Conservation (phyloP, 176 grass and related monocot species). For the Phoenix dactylifera region DNA sequence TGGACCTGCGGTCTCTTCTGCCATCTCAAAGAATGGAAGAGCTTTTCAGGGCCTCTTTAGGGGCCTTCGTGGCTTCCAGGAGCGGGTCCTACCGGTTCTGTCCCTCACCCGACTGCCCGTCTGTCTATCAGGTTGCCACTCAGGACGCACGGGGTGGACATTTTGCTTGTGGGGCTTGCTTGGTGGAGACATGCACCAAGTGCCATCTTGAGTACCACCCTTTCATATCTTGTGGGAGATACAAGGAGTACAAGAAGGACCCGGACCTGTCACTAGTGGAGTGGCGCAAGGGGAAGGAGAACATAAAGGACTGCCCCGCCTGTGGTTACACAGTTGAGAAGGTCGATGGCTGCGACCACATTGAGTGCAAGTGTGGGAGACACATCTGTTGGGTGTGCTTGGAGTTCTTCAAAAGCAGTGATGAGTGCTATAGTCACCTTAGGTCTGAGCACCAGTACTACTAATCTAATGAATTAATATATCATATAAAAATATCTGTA, state of each 20-base stretch:
- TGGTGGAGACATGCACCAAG: conserved; percentile 72
- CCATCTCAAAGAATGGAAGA: conserved; percentile 52
- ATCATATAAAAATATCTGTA: not conserved
- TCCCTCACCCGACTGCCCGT: conserved; percentile 64
- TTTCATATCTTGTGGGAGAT: conserved; percentile 64
- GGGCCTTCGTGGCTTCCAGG: conserved; percentile 55
- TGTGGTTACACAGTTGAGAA: conserved; percentile 88
- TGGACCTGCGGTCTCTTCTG: conserved; percentile 54
- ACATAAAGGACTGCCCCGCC: conserved; percentile 65
- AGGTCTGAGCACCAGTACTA: conserved; percentile 34
- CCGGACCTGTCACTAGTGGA: conserved; percentile 53
- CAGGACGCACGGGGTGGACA: conserved; percentile 29
- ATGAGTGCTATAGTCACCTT: conserved; percentile 76
- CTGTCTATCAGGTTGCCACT: conserved; percentile 44
- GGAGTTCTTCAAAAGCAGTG: conserved; percentile 52
- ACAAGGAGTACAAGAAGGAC: conserved; percentile 81
- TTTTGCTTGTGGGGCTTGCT: conserved; percentile 74
- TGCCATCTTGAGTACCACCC: conserved; percentile 83
- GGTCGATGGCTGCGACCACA: conserved; percentile 74
- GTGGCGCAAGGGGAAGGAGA: conserved; percentile 68
- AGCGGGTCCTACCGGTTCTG: conserved; percentile 68
- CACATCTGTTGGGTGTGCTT: conserved; percentile 91
- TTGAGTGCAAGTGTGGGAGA: conserved; percentile 65
- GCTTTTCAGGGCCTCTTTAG: conserved; percentile 74
- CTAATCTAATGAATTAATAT: not conserved